Percentiles rank a stretch among this genome's conserved stretches.
phyloP scores from a whole-genome alignment of 1,284 basidiomycete genomes.

The Entoloma clypeatum region DNA sequence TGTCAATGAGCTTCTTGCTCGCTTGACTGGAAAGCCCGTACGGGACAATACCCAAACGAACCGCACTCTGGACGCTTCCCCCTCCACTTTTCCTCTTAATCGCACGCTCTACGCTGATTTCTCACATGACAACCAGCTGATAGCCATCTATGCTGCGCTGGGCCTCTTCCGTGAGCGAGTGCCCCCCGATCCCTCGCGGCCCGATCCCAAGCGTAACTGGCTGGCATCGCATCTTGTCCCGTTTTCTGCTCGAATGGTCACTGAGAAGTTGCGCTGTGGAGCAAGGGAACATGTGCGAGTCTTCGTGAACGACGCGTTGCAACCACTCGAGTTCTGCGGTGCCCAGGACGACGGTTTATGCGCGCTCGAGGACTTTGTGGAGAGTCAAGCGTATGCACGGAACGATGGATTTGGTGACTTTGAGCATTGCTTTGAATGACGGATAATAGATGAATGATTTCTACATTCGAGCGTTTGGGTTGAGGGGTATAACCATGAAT shows the following conservation, averaged over 20 bases:
- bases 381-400: constrained; percentile 64
- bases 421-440: constrained; percentile 45
- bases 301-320: constrained; percentile 64
- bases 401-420: constrained; percentile 63
- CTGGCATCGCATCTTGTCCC: constrained; percentile 56
- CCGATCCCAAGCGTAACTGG: constrained; percentile 50
- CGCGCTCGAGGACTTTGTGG: constrained; percentile 58
- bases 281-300: constrained; percentile 50
- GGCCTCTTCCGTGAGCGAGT: constrained; percentile 53
- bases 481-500: too few relatives aligned
- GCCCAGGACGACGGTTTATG: constrained; percentile 53
- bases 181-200: constrained; percentile 39
- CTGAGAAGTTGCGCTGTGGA: constrained; percentile 55
- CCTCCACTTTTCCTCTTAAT: constrained; percentile 70
- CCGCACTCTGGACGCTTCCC: constrained; percentile 64
- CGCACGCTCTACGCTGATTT: constrained; percentile 71
- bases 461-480: too few relatives aligned
- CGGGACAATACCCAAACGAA: constrained; percentile 76
- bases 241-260: constrained; percentile 61
- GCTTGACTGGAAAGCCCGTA: constrained; percentile 62
- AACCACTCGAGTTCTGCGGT: constrained; percentile 59
- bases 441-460: too few relatives aligned
- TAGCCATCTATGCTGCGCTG: constrained; percentile 71
- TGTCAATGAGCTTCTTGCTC: constrained; percentile 79
- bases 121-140: constrained; percentile 79